Conservation (phyloP, 2,329 filamentous ascomycete genomes). For the Fusarium nygamai region DNA sequence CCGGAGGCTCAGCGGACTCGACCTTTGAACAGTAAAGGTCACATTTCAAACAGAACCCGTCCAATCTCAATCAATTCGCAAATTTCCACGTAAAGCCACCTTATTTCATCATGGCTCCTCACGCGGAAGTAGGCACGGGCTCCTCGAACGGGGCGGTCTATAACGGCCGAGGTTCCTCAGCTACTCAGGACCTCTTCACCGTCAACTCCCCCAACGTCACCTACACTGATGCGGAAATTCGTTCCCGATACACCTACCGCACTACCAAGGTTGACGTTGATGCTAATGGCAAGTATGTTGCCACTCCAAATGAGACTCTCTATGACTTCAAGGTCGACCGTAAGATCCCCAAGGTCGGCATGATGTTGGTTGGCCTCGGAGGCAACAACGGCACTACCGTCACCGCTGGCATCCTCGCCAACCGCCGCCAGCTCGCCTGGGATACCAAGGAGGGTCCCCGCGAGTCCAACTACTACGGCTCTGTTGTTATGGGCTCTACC, state of each 20-base stretch:
- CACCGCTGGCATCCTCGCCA: slow-evolving; percentile 96
- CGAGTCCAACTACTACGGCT: slow-evolving; percentile 96
- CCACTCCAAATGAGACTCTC: slow-evolving; percentile 84
- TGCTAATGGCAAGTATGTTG: slow-evolving; percentile 80
- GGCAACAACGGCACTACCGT: slow-evolving; percentile 99
- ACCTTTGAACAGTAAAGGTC: slow-evolving; percentile 65
- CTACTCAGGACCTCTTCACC: slow-evolving; percentile 75
- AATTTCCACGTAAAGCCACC: slow-evolving; percentile 45
- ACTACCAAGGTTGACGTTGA: slow-evolving; percentile 84
- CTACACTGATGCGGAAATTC: slow-evolving; percentile 89
- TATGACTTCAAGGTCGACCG: slow-evolving; percentile 99
- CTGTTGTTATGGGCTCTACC: slow-evolving; percentile 95
- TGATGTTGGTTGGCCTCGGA: slow-evolving; percentile 98
- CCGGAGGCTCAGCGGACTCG: slow-evolving; percentile 82
- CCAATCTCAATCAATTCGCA: slow-evolving; percentile 36
- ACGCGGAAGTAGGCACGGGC: slow-evolving; percentile 73
- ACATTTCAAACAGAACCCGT: slow-evolving; percentile 45
- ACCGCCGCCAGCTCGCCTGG: slow-evolving; percentile 87
- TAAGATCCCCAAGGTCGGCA: slow-evolving; percentile 89
- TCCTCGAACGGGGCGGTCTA: slow-evolving; percentile 70
- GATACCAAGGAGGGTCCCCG: slow-evolving; percentile 91
- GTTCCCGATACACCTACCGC: slow-evolving; percentile 94
- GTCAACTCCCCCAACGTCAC: slow-evolving; percentile 92
- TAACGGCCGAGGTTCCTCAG: slow-evolving; percentile 51
- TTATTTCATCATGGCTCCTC: slow-evolving; percentile 82